Evolutionary conservation across 345 rosid genomes (phyloP).

Genomic region (Raphanus raphanistrum): DNA sequence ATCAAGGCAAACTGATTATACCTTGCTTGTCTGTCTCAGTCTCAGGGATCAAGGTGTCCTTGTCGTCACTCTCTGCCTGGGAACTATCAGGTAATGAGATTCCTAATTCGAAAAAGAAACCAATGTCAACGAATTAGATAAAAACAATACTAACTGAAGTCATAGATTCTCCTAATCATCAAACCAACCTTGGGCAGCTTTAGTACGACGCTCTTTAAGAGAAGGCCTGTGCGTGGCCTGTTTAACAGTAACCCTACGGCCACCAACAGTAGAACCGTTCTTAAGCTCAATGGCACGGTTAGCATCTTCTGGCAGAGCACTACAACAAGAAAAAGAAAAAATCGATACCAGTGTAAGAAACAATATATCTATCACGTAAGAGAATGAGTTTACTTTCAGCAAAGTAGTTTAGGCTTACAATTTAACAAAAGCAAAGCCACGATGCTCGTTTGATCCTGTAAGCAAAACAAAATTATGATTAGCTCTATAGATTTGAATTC

Average conservation of each 20-base stretch:
- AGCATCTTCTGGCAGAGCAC: constrained; percentile 89
- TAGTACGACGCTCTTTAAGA: constrained; percentile 67
- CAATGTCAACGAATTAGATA: neutral
- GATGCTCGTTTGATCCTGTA: constrained; percentile 82
- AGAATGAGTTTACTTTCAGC: neutral
- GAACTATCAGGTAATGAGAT: constrained; percentile 42
- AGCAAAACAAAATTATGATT: constrained; percentile 10
- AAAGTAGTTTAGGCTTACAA: constrained; percentile 55
- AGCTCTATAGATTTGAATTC: neutral
- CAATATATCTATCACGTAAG: neutral
- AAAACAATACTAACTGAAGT: neutral
- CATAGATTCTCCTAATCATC: neutral
- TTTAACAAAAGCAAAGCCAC: constrained; percentile 73
- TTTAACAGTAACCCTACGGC: constrained; percentile 77
- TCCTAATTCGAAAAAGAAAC: constrained; percentile 4
- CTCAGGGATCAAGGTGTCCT: constrained; percentile 32
- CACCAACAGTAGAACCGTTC: constrained; percentile 66
- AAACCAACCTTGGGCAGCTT: constrained; percentile 54
- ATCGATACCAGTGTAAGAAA: neutral
- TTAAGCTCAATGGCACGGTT: constrained; percentile 74
- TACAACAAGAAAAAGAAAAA: constrained; percentile 24
- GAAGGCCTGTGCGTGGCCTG: constrained; percentile 82
- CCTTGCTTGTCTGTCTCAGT: constrained; percentile 39
- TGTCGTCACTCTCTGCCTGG: constrained; percentile 33
- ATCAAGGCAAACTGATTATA: constrained; percentile 23